phyloP scores from a whole-genome alignment of 305 asterid genomes.

The Fraxinus baroniana region DNA sequence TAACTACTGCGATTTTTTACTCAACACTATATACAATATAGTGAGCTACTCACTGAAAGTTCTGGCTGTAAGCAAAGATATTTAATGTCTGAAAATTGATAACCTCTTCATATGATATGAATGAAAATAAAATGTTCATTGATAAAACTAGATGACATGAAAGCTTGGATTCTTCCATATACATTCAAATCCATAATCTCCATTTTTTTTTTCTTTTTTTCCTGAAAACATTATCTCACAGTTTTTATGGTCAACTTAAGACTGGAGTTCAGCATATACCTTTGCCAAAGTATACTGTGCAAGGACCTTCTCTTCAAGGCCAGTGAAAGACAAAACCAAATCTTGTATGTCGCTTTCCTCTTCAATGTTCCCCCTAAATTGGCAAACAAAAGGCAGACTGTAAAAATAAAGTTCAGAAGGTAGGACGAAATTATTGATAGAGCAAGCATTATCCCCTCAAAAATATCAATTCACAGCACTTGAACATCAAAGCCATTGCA shows the following conservation, averaged over 20 bases:
- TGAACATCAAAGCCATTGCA: slow-evolving; percentile 3
- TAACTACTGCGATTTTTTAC: background rate
- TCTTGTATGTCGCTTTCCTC: slow-evolving; percentile 81
- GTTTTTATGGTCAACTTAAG: slow-evolving; percentile 18
- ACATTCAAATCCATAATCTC: background rate
- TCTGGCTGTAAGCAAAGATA: background rate
- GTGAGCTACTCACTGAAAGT: background rate
- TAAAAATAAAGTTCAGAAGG: slow-evolving; percentile 24
- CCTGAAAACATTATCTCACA: background rate
- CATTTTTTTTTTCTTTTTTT: background rate
- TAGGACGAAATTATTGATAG: slow-evolving; percentile 12
- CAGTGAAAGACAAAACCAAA: slow-evolving; percentile 66
- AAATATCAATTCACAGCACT: slow-evolving; percentile 7
- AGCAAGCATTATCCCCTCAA: slow-evolving; percentile 12
- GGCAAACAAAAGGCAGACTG: slow-evolving; percentile 27
- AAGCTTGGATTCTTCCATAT: background rate
- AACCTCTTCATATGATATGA: background rate
- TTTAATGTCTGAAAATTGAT: background rate
- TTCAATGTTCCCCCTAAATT: slow-evolving; percentile 65
- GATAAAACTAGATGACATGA: background rate
- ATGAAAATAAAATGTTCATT: background rate
- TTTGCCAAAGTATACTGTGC: slow-evolving; percentile 87
- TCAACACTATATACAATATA: background rate
- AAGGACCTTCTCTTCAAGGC: slow-evolving; percentile 94
- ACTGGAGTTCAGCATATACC: slow-evolving; percentile 50